Base-by-base conservation (phyloP, 768 basidiomycete species). In the Leccinum imitatum region DNA sequence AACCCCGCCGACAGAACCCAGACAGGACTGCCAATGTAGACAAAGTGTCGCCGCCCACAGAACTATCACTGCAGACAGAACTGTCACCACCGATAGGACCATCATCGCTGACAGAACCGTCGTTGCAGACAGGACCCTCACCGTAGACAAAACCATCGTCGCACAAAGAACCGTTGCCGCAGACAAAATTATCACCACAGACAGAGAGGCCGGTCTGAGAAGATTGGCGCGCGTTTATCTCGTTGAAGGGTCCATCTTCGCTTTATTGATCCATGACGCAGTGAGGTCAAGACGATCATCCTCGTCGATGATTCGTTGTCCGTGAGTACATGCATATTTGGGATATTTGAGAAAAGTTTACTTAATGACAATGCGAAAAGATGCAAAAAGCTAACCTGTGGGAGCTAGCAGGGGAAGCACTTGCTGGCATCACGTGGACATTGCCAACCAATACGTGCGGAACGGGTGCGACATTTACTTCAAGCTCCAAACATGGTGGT, bases 401-500 rank as follows among this genome's bases (percentile, higher is more conserved):
- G 80, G 47, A 56, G 21, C 75, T 69, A 56, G 67, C 79, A 1
- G 62, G 76, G 30, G 77, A 77, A 39, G 79, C 80, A 2, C 71
- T 81, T 21, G 77, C 70, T 46, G 79, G 74, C 50, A 71, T 81
- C 21, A 27, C 27, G 71, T 76, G 6, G 75, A 77, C 44, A 63
- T 76, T 4, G 74, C 76, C 23, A 72, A 69, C 33, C 61, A 68
- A 37, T 76, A 77, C 27, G 27, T 27, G 27, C 27, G 27, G 27
- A 27, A 76, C 72, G 79, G 80, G 9, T 27, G 73, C 50, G 80
- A 81, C 44, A 67, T 81, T 14, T 71, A 78, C 61, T 80, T 57
- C 75, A 70, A 57, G 76, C 68, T 5, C 57, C 59, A 11, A 67
- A 67, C 59, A 62, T 76, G 60, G 67, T 57, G 65, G 72, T 66